Evolutionary conservation across 371 early-diverging fungal genomes (phyloP).

Genomic region (Neoconidiobolus thromboides): DNA sequence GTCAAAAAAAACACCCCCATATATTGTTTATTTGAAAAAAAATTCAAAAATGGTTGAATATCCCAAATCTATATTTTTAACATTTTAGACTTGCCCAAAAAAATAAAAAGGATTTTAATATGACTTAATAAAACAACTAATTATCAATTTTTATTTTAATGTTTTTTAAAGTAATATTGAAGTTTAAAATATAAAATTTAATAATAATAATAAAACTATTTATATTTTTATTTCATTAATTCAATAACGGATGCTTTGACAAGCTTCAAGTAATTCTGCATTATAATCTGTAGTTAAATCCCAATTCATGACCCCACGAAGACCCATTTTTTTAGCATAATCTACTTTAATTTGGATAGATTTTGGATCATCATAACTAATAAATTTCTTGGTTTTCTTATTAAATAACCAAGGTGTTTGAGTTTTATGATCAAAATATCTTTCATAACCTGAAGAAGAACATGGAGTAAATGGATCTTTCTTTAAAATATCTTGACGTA

Average conservation of each 20-base stretch:
- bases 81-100: no score
- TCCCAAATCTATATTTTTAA: no score
- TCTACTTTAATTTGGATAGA: constrained; percentile 32
- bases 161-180: no score
- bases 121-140: no score
- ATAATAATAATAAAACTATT: no score
- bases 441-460: constrained; percentile 21
- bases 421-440: constrained; percentile 30
- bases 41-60: no score
- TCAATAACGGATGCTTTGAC: not conserved
- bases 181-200: no score
- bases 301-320: constrained; percentile 47
- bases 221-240: not conserved
- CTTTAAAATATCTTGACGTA: not conserved
- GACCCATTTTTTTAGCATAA: constrained; percentile 21
- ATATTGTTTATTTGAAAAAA: no score
- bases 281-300: constrained; percentile 23
- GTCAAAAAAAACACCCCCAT: no score
- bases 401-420: constrained; percentile 54
- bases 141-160: no score
- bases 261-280: constrained; percentile 7
- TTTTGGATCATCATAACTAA: constrained; percentile 43
- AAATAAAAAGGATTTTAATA: no score
- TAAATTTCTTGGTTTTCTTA: constrained; percentile 21
- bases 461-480: constrained; percentile 15